Conservation (phyloP, 176 grass and related monocot species). For the maize (Zea mays) region Zm-B73-REFERENCE-NAM-5.0 NC_050103.1:158729501-158730000, state of each 20-base stretch:
- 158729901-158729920: constrained; percentile 14
- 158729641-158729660: neutral
- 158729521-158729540: neutral
- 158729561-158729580: neutral
- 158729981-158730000: constrained; percentile 86
- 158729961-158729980: constrained; percentile 99
- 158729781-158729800: neutral
- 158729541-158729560: neutral
- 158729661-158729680: neutral
- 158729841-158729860: neutral
- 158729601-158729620: constrained; percentile 7
- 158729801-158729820: neutral
- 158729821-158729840: neutral
- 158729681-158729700: constrained; percentile 29
- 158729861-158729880: neutral
- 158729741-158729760: neutral
- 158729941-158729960: constrained; percentile 87
- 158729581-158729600: neutral
- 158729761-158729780: constrained; percentile 4
- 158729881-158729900: neutral
- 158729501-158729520: neutral
- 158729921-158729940: constrained; percentile 30
- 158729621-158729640: neutral
- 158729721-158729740: neutral
- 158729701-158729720: neutral